A percentile compares a stretch with the other conserved stretches of the same genome.
Evolutionary conservation across 176 grass and related monocot genomes (phyloP).

Genomic region (Oryza punctata): DNA sequence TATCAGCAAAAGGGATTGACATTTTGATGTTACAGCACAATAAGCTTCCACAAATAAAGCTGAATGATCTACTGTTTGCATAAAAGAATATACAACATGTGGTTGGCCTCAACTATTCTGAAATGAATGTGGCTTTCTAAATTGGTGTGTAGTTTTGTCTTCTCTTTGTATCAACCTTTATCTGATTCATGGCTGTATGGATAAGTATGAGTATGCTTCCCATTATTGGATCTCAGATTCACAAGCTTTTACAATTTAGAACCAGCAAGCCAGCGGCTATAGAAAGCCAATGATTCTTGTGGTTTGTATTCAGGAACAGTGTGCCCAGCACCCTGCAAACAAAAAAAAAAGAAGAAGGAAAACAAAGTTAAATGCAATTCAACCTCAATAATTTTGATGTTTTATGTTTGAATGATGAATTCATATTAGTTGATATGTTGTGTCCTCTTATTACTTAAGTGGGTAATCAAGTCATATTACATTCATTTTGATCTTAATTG

Average conservation of each 20-base stretch:
- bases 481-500: neutral
- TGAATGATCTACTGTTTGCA: neutral
- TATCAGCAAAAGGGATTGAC: slow-evolving; percentile 6
- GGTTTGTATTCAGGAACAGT: slow-evolving; percentile 97
- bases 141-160: slow-evolving; percentile 18
- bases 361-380: neutral
- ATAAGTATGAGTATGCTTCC: slow-evolving; percentile 23
- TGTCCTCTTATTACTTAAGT: neutral
- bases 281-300: slow-evolving; percentile 74
- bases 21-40: neutral
- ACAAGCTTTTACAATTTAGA: slow-evolving; percentile 49
- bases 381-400: neutral
- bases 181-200: slow-evolving; percentile 25
- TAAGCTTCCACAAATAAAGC: neutral
- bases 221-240: slow-evolving; percentile 15
- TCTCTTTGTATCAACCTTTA: neutral
- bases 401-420: neutral
- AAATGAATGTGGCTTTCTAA: slow-evolving; percentile 26
- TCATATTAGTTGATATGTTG: neutral
- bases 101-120: slow-evolving; percentile 7
- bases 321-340: slow-evolving; percentile 76
- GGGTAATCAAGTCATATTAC: neutral
- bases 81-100: slow-evolving; percentile 7
- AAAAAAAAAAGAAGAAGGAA: neutral
- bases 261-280: slow-evolving; percentile 65